These are phyloP conservation scores for Pittosporum tobira DNA, from an alignment of 129 eudicot genomes.

Conservation along the genomic window DNA sequence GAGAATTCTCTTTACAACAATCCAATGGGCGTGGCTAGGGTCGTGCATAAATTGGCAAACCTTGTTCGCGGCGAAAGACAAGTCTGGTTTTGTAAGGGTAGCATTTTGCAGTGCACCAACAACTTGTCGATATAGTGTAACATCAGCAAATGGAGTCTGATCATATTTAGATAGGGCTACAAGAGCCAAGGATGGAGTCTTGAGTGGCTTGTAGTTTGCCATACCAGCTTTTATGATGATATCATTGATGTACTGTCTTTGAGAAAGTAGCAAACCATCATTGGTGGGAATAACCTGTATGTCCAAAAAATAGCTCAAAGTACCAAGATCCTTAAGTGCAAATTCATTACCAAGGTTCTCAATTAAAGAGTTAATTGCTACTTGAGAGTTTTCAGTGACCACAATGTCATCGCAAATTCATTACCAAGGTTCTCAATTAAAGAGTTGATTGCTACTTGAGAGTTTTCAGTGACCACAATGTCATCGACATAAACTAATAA, in stretches of 20 bases:
- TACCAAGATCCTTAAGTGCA: not conserved
- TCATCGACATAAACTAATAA: slow-evolving; percentile 1
- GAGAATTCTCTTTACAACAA: not conserved
- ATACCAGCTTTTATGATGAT: not conserved
- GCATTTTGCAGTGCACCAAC: not conserved
- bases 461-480: no score
- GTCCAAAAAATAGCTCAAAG: not conserved
- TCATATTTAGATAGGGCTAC: no score
- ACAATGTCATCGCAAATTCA: no score
- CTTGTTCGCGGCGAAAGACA: not conserved
- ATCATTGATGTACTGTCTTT: not conserved
- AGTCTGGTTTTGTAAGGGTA: not conserved
- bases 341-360: not conserved
- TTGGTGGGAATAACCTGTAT: not conserved
- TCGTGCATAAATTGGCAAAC: slow-evolving; percentile 2
- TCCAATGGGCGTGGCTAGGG: not conserved
- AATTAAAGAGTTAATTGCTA: not conserved
- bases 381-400: not conserved
- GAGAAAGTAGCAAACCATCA: not conserved
- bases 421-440: no score
- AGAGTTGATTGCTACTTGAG: no score
- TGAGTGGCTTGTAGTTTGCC: not conserved
- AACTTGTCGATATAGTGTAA: not conserved
- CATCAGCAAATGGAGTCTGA: no score
- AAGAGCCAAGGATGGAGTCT: not conserved